Evolutionary conservation across 305 asterid genomes (phyloP), one percentile per base, ranked within the genome.

Genomic region (Solanum hybrid): DNA sequence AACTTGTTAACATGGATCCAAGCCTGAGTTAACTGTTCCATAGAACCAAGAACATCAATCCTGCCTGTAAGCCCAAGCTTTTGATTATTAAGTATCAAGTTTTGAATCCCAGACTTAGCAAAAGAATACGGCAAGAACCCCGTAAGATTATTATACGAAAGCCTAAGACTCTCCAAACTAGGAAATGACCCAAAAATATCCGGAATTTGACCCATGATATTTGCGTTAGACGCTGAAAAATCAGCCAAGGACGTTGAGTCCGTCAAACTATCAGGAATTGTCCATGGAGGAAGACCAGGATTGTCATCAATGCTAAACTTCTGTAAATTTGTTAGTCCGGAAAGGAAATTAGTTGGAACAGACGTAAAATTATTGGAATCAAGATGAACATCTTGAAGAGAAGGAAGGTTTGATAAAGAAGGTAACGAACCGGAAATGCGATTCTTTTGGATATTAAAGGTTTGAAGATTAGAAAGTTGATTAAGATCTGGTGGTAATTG

Each of bases 1-100:
- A 94, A 96, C 31, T 88, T 72, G 87, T 97, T 97, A 27, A 89
- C 91, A 5, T 96, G 99, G 75, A 97, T 91, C 98, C 98, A 95
- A 86, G 89, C 93, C 31, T 80, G 91, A 72, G 71, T 79, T 77
- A 94, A 80, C 77, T 91, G 93, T 3, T 93, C 37, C 99, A 97
- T 97, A 2, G 90, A 46, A 10, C 91, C 94, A 11, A 96, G 87
- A 64, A 97, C 93, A 51, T 93, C 92, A 7, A 97, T 90, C 37
- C 90, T 66, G 10, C 98, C 99, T 0, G 95, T 90, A 32, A 96
- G 88, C 4, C 98, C 98, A 40, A 3, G 26, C 51, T 31, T 10
- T 91, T 96, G 99, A 89, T 96, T 97, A 90, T 97, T 97, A 66
- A 97, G 94, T 93, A 91, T 86, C 71, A 97, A 81, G 42, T 75